Percentiles rank a stretch among this genome's conserved stretches.
phyloP scores from a whole-genome alignment of 352 stramenopile genomes.

The Globisporangium carolinianum region DNA sequence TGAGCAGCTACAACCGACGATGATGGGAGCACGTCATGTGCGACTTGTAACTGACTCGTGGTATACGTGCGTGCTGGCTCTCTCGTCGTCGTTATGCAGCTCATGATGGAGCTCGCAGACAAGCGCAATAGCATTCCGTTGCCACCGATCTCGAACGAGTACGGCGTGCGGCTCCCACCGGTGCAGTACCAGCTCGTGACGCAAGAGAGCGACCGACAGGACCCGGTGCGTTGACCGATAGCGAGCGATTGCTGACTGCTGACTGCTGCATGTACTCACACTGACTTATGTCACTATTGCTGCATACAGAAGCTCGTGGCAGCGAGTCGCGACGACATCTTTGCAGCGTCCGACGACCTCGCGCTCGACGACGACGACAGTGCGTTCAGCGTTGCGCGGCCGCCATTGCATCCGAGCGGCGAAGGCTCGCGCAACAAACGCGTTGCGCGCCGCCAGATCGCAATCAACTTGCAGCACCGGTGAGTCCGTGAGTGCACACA shows the following conservation, averaged over 20 bases:
- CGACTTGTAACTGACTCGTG: neutral
- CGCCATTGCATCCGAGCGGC: slow-evolving; percentile 28
- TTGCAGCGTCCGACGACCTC: slow-evolving; percentile 13
- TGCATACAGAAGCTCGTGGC: slow-evolving; percentile 17
- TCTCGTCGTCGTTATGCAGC: slow-evolving; percentile 14
- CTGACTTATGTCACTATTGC: neutral
- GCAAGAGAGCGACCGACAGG: slow-evolving; percentile 59
- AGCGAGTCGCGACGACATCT: slow-evolving; percentile 5
- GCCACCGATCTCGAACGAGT: slow-evolving; percentile 75
- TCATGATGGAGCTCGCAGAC: slow-evolving; percentile 84
- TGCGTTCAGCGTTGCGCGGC: slow-evolving; percentile 15
- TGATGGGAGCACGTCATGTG: no score
- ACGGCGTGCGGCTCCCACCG: slow-evolving; percentile 69
- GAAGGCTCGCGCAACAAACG: slow-evolving; percentile 76
- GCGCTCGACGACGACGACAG: neutral
- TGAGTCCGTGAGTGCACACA: no score
- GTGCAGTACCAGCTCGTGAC: slow-evolving; percentile 65
- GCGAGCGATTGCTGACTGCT: no score
- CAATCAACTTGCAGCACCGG: slow-evolving; percentile 38
- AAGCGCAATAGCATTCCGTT: slow-evolving; percentile 77
- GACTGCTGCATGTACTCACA: neutral
- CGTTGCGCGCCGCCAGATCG: slow-evolving; percentile 52
- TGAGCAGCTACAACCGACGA: slow-evolving; percentile 7
- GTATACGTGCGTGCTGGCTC: neutral
- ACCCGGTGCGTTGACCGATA: slow-evolving; percentile 23